Evolutionary conservation across 73 alveolate species (phyloP).

Genomic region (Diophrys sp.): DNA sequence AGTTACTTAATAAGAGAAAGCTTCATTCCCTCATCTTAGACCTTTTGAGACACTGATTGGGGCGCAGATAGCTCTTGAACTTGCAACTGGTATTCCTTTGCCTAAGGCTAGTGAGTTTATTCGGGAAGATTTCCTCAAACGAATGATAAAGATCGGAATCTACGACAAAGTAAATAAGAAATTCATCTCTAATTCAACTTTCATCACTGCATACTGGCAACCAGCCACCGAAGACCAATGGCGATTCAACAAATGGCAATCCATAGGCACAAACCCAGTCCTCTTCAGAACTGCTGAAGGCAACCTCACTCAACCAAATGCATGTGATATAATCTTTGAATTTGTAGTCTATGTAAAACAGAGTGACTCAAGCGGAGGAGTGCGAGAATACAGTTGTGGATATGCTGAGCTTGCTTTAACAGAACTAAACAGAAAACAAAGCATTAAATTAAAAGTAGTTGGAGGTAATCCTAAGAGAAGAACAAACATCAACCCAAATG

Average conservation of each 20-base stretch:
- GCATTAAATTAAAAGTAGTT: slow-evolving; percentile 23
- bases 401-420: slow-evolving; percentile 26
- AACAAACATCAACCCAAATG: slow-evolving; percentile 34
- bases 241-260: slow-evolving; percentile 43
- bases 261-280: slow-evolving; percentile 51
- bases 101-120: slow-evolving; percentile 33
- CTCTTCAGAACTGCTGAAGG: slow-evolving; percentile 33
- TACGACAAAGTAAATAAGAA: slow-evolving; percentile 17
- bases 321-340: slow-evolving; percentile 40
- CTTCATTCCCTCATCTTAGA: neutral
- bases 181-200: slow-evolving; percentile 38
- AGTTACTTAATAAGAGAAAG: slow-evolving; percentile 1
- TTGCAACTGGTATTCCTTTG: slow-evolving; percentile 55
- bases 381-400: slow-evolving; percentile 43
- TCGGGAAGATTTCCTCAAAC: slow-evolving; percentile 5
- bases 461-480: slow-evolving; percentile 61
- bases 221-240: slow-evolving; percentile 37
- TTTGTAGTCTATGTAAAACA: slow-evolving; percentile 26
- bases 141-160: slow-evolving; percentile 48
- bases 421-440: slow-evolving; percentile 15
- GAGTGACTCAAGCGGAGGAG: slow-evolving; percentile 29
- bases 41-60: slow-evolving; percentile 12
- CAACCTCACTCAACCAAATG: slow-evolving; percentile 16
- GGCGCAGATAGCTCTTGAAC: slow-evolving; percentile 30
- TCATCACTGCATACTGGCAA: slow-evolving; percentile 30